A percentile compares a stretch with the other conserved stretches of the same genome.
Evolutionary conservation across 768 basidiomycete genomes (phyloP).

Genomic region (Mycena rebaudengoi): DNA sequence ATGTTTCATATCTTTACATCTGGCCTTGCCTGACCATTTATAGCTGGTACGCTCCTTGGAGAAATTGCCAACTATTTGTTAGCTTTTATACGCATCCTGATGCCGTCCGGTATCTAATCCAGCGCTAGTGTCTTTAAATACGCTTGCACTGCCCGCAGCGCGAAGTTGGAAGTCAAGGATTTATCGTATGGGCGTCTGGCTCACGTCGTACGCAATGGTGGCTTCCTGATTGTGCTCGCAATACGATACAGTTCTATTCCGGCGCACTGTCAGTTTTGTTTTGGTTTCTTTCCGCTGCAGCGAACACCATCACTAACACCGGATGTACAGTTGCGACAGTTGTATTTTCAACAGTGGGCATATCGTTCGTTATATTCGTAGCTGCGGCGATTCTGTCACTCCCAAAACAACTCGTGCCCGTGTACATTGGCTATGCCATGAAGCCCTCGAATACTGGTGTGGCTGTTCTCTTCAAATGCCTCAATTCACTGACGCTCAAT

Average conservation of each 20-base stretch:
- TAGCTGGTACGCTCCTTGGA: constrained; percentile 66
- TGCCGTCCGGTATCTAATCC: not conserved
- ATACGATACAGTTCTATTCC: constrained; percentile 54
- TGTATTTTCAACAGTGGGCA: constrained; percentile 16
- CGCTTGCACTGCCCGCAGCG: constrained; percentile 58
- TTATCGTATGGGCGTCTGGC: constrained; percentile 46
- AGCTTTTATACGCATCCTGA: constrained; percentile 30
- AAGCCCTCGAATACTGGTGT: not conserved
- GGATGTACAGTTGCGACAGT: constrained; percentile 13
- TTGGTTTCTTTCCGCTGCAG: too few relatives aligned
- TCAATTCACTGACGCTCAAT: not conserved
- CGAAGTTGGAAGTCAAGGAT: constrained; percentile 51
- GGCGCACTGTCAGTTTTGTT: constrained; percentile 25
- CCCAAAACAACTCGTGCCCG: constrained; percentile 3
- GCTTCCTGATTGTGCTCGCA: constrained; percentile 65
- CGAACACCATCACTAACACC: too few relatives aligned
- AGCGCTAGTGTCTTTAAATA: constrained; percentile 62
- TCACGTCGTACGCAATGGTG: constrained; percentile 68
- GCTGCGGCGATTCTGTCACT: constrained; percentile 2
- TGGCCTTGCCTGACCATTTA: not conserved
- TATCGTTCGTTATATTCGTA: constrained; percentile 8
- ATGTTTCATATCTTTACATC: not conserved
- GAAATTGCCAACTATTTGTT: constrained; percentile 73
- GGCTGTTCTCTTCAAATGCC: not conserved
- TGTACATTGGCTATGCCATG: constrained; percentile 12